Percentiles rank a stretch among this genome's conserved stretches.
Conservation (phyloP, 1,284 basidiomycete genomes). For the Moesziomyces parantarcticus region DNA sequence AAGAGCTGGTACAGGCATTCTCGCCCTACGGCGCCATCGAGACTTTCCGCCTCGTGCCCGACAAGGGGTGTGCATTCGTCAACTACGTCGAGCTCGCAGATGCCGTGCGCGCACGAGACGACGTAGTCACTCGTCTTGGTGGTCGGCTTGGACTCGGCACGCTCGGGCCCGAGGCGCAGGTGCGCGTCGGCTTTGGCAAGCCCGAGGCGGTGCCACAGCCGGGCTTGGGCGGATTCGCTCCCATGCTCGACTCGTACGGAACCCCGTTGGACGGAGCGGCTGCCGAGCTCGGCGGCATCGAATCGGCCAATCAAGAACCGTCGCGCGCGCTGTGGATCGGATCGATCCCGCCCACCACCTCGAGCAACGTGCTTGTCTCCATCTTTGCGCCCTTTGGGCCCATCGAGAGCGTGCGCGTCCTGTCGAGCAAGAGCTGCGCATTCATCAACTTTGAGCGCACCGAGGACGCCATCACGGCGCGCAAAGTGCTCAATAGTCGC, state of each 20-base stretch:
- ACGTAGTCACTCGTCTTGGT: slow-evolving; percentile 91
- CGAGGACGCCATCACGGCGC: slow-evolving; percentile 92
- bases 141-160: slow-evolving; percentile 80
- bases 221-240: slow-evolving; percentile 25
- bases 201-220: slow-evolving; percentile 79
- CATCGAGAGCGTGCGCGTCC: slow-evolving; percentile 92
- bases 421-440: slow-evolving; percentile 96
- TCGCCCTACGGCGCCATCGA: slow-evolving; percentile 96
- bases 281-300: slow-evolving; percentile 21
- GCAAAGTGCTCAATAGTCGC: slow-evolving; percentile 92
- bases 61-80: slow-evolving; percentile 99
- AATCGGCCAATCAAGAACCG: slow-evolving; percentile 35
- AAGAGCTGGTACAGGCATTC: slow-evolving; percentile 93
- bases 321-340: slow-evolving; percentile 62
- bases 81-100: slow-evolving; percentile 96
- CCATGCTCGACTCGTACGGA: slow-evolving; percentile 7
- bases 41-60: slow-evolving; percentile 88
- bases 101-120: slow-evolving; percentile 94
- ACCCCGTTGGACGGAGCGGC: slow-evolving; percentile 5
- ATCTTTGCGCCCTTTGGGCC: slow-evolving; percentile 94
- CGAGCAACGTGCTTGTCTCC: slow-evolving; percentile 74
- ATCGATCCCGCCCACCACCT: slow-evolving; percentile 52
- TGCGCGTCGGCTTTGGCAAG: slow-evolving; percentile 97
- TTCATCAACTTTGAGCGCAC: slow-evolving; percentile 96
- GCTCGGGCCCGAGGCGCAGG: slow-evolving; percentile 74